A percentile compares a stretch with the other conserved stretches of the same genome.
phyloP scores from a whole-genome alignment of 345 rosid genomes.

The Limnanthes douglasii region DNA sequence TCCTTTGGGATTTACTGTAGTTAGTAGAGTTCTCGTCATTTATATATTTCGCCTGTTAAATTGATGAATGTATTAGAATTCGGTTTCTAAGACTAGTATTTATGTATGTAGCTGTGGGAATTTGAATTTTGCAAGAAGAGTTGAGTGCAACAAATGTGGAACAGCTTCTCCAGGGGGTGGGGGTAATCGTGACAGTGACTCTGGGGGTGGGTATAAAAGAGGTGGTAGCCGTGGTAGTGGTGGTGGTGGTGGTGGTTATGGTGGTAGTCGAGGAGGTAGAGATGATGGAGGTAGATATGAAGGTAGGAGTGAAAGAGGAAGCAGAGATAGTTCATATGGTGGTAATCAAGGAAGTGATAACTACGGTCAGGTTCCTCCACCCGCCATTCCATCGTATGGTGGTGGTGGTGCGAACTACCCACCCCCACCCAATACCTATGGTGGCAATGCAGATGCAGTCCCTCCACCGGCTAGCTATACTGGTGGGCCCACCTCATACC shows the following conservation, averaged over 20 bases:
- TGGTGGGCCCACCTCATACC: constrained; percentile 61
- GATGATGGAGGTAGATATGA: constrained; percentile 32
- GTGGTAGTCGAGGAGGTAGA: constrained; percentile 34
- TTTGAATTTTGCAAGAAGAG: constrained; percentile 86
- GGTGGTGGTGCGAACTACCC: constrained; percentile 40
- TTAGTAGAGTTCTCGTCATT: too few relatives aligned
- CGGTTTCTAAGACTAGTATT: constrained; percentile 15
- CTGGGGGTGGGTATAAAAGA: constrained; percentile 41
- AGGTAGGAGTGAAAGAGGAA: constrained; percentile 24
- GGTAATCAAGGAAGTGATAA: constrained; percentile 40
- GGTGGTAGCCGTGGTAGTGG: constrained; percentile 44
- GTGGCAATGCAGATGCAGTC: constrained; percentile 47
- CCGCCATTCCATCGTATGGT: constrained; percentile 53
- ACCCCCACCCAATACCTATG: constrained; percentile 42
- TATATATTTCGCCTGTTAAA: neutral
- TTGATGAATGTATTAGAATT: constrained; percentile 1
- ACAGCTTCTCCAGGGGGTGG: constrained; percentile 61
- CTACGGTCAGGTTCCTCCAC: constrained; percentile 55
- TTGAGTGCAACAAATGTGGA: constrained; percentile 95
- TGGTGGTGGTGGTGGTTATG: constrained; percentile 34
- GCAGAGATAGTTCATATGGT: constrained; percentile 50
- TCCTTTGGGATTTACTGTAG: too few relatives aligned
- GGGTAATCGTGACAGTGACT: constrained; percentile 22
- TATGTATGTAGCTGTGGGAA: constrained; percentile 83
- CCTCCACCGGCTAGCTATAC: constrained; percentile 82